phyloP scores from a whole-genome alignment of 768 basidiomycete genomes.

The Postia placenta region DNA sequence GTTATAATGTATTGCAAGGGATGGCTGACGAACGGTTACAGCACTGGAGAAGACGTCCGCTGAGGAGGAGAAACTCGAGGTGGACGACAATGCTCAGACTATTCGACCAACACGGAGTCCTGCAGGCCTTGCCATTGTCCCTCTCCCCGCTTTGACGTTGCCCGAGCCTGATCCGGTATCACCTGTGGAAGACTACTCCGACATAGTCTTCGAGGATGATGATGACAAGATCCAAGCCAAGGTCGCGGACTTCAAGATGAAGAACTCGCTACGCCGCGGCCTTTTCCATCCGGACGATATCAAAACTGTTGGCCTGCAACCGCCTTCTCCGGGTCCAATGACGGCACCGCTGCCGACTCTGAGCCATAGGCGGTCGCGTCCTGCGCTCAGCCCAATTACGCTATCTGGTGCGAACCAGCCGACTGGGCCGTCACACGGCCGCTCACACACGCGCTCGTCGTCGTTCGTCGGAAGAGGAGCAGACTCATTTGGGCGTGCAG shows the following conservation, averaged over 20 bases:
- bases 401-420: conserved; percentile 4
- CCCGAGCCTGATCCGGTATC: conserved; percentile 58
- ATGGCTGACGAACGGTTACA: conserved; percentile 17
- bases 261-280: conserved; percentile 64
- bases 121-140: conserved; percentile 33
- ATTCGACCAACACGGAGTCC: conserved; percentile 76
- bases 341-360: conserved; percentile 64
- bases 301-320: conserved; percentile 59
- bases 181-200: conserved; percentile 89
- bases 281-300: conserved; percentile 90
- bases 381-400: conserved; percentile 42
- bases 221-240: conserved; percentile 66
- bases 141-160: conserved; percentile 48
- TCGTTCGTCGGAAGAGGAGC: conserved; percentile 30
- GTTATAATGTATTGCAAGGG: background rate
- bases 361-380: conserved; percentile 46
- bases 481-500: conserved; percentile 61
- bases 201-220: conserved; percentile 76
- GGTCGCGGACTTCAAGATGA: conserved; percentile 83
- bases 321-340: conserved; percentile 48
- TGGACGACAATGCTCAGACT: conserved; percentile 75
- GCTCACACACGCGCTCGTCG: conserved; percentile 51
- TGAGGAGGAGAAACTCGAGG: conserved; percentile 45
- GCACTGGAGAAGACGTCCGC: conserved; percentile 56
- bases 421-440: conserved; percentile 21